Base-by-base conservation (phyloP, 371 early-diverging fungal genomes). In the Mucor indicus region DNA sequence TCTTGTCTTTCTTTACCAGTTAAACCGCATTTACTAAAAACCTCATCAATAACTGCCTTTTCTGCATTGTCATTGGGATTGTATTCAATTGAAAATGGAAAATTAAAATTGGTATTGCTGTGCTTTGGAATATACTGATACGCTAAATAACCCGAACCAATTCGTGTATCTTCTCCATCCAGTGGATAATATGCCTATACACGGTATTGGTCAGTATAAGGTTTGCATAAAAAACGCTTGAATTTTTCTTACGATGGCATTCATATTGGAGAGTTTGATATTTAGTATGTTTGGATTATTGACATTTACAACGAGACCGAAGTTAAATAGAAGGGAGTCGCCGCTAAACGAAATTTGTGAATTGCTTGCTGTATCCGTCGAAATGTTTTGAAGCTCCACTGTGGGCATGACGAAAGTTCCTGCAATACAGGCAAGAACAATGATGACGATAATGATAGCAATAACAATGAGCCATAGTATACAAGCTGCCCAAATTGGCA, bases 151-250 rank as follows among this genome's bases (percentile, higher is more conserved):
- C 77, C 77, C 5, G 64, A 68, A 8, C 77, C 77, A 17, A 77
- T 49, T 8, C 57, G 57, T 11, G 60, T 48, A 35, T 25, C 55
- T 12, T 39, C 32, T 30, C 44, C 43, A 44, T 60, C 29, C 31
- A 24, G 24, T n/a, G 35, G 68, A 47, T 77, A 74, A 40, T 57
- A 74, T 8, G 74, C 77, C 77, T 77, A 48, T n/a, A n/a, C n/a
- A n/a, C n/a, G n/a, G n/a, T n/a, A n/a, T n/a, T n/a, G n/a, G n/a
- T n/a, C n/a, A n/a, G n/a, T n/a, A n/a, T n/a, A n/a, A n/a, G n/a
- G n/a, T n/a, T n/a, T n/a, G n/a, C 10, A 32, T 17, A 50, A 32
- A 10, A 44, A 20, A n/a, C 5, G 5, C 16, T n/a, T 15, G 13
- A 19, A 47, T 16, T 11, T 38, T 27, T 15, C 66, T 57, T 69